Evolutionary conservation across 1,284 basidiomycete genomes (phyloP).

Genomic region (Sporisorium exsertum): DNA sequence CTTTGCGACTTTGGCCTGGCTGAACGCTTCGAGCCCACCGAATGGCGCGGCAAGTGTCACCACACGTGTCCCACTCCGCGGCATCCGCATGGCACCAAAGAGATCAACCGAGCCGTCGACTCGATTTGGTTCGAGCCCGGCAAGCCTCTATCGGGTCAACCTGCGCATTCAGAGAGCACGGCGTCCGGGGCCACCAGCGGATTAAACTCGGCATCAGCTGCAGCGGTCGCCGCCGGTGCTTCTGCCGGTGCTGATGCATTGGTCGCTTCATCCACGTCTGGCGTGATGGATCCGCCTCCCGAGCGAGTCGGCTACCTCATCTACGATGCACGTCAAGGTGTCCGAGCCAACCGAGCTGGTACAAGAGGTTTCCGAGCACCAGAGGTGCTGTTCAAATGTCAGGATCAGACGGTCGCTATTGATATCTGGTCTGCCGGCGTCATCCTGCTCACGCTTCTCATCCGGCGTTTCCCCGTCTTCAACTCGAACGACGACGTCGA

Average conservation of each 20-base stretch:
- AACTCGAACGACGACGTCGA: conserved; percentile 94
- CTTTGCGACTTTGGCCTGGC: conserved; percentile 92
- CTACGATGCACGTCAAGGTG: conserved; percentile 74
- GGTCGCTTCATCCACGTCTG: conserved; percentile 24
- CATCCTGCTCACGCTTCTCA: conserved; percentile 91
- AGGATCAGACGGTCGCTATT: conserved; percentile 89
- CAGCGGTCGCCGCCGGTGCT: background rate
- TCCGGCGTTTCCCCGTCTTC: conserved; percentile 92
- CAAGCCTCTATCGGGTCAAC: conserved; percentile 46
- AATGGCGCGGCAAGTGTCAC: conserved; percentile 68
- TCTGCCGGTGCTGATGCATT: conserved; percentile 70
- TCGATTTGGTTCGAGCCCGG: conserved; percentile 61
- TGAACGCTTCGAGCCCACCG: conserved; percentile 62
- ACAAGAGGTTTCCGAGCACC: conserved; percentile 97
- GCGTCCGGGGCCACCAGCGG: conserved; percentile 54
- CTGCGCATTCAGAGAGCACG: conserved; percentile 13
- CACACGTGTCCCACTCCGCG: conserved; percentile 58
- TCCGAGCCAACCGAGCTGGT: conserved; percentile 95
- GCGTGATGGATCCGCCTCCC: conserved; percentile 60
- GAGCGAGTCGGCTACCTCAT: conserved; percentile 64
- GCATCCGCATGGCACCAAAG: conserved; percentile 59
- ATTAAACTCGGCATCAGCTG: conserved; percentile 68
- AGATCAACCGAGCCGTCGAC: conserved; percentile 59
- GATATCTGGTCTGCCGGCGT: conserved; percentile 96
- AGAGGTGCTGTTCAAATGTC: conserved; percentile 94